Evolutionary conservation across 257 asterid species (phyloP).

Genomic region (Solanum verrucosum): DNA sequence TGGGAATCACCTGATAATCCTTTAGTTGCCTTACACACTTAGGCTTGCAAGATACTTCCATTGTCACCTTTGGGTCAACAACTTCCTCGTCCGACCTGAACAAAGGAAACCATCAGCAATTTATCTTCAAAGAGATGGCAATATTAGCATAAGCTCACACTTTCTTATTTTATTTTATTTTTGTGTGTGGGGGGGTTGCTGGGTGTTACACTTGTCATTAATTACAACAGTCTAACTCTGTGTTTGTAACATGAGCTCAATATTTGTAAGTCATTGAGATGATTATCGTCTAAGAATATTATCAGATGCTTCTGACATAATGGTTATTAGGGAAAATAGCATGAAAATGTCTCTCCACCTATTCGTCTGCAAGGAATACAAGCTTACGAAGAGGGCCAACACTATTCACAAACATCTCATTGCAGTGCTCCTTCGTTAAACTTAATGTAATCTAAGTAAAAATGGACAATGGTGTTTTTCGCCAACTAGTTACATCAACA

Average conservation of each 20-base stretch:
- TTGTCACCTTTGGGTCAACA: constrained; percentile 46
- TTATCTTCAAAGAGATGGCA: neutral
- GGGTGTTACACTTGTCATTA: neutral
- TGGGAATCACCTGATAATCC: constrained; percentile 40
- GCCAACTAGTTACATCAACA: neutral
- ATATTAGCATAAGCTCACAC: neutral
- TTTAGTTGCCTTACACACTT: constrained; percentile 49
- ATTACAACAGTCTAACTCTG: neutral
- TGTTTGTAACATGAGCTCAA: neutral
- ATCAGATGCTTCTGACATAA: neutral
- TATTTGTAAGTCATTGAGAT: neutral
- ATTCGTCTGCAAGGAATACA: neutral
- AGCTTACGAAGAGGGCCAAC: neutral
- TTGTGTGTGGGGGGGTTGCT: no score
- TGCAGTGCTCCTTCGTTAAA: neutral
- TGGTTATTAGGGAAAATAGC: neutral
- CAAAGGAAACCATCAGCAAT: neutral
- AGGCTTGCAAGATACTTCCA: constrained; percentile 62
- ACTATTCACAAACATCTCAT: neutral
- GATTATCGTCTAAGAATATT: neutral
- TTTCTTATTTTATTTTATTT: no score
- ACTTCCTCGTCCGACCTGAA: constrained; percentile 55
- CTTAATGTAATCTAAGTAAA: neutral
- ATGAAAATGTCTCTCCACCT: neutral
- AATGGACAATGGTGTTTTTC: neutral